Evolutionary conservation across 306 rosid genomes (phyloP).

Genomic region (Rosa multiflora): DNA sequence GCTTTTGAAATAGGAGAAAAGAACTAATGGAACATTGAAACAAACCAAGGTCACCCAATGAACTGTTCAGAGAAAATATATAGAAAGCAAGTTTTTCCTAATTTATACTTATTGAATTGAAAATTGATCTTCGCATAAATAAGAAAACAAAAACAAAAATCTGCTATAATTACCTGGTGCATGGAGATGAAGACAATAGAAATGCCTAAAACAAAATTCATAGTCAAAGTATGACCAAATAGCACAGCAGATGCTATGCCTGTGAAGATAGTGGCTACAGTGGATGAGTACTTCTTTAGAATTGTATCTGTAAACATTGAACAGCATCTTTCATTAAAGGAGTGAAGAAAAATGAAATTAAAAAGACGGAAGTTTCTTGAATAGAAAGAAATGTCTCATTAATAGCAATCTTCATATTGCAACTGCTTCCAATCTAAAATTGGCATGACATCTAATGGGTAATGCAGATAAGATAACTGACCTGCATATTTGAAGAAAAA

Average conservation of each 20-base stretch:
- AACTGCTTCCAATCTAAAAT: neutral
- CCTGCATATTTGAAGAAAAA: conserved; percentile 99
- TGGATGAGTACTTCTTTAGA: conserved; percentile 96
- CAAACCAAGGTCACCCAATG: conserved; percentile 5
- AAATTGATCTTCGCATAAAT: conserved; percentile 4
- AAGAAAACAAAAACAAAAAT: neutral
- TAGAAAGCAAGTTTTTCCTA: neutral
- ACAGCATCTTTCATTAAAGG: conserved; percentile 9
- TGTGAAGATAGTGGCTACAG: conserved; percentile 97
- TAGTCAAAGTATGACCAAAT: conserved; percentile 90
- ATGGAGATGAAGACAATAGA: conserved; percentile 97
- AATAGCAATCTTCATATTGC: neutral
- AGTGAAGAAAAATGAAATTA: neutral
- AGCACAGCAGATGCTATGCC: conserved; percentile 93
- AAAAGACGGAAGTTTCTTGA: neutral
- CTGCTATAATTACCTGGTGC: conserved; percentile 77
- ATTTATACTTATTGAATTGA: conserved; percentile 11
- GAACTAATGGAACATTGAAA: conserved; percentile 52
- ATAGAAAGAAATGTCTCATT: conserved; percentile 1
- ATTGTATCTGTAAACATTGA: conserved; percentile 76
- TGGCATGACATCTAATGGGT: neutral
- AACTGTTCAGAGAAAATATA: conserved; percentile 15
- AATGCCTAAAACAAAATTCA: conserved; percentile 91
- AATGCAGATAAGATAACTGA: conserved; percentile 13
- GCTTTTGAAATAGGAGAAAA: conserved; percentile 84